These are phyloP conservation scores for Cadophora malorum DNA, from an alignment of 2,329 filamentous ascomycete species.

Conservation along the genomic window DNA sequence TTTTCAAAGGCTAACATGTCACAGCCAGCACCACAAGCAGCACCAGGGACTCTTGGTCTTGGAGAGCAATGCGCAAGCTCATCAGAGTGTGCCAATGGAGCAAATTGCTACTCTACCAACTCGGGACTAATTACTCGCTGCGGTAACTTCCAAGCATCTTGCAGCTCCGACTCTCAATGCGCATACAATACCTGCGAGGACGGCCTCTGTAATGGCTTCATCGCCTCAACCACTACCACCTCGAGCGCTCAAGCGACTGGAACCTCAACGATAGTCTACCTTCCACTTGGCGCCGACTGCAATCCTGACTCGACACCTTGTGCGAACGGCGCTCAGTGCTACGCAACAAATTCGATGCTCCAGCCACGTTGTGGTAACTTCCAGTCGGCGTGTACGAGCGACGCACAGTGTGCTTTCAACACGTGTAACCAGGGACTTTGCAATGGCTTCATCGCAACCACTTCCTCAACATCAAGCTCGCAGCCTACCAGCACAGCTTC, in stretches of 20 bases:
- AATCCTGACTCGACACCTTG: conserved; percentile 27
- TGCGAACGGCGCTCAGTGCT: conserved; percentile 28
- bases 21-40: conserved; percentile 9
- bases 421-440: conserved; percentile 30
- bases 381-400: conserved; percentile 23
- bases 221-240: conserved; percentile 9
- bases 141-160: conserved; percentile 28
- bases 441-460: conserved; percentile 23
- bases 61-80: conserved; percentile 25
- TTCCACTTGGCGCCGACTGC: conserved; percentile 23
- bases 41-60: conserved; percentile 20
- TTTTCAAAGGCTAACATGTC: background rate
- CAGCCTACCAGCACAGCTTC: background rate
- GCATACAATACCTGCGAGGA: conserved; percentile 31
- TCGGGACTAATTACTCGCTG: conserved; percentile 23
- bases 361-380: conserved; percentile 31
- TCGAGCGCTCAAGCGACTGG: background rate
- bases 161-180: conserved; percentile 28
- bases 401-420: conserved; percentile 33
- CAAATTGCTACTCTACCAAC: conserved; percentile 28
- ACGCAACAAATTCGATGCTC: conserved; percentile 22
- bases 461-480: background rate
- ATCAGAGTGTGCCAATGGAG: conserved; percentile 29
- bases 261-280: conserved; percentile 17
- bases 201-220: conserved; percentile 28